phyloP scores from a whole-genome alignment of 139 green algal genomes.

The Tetradesmus obliquus region DNA sequence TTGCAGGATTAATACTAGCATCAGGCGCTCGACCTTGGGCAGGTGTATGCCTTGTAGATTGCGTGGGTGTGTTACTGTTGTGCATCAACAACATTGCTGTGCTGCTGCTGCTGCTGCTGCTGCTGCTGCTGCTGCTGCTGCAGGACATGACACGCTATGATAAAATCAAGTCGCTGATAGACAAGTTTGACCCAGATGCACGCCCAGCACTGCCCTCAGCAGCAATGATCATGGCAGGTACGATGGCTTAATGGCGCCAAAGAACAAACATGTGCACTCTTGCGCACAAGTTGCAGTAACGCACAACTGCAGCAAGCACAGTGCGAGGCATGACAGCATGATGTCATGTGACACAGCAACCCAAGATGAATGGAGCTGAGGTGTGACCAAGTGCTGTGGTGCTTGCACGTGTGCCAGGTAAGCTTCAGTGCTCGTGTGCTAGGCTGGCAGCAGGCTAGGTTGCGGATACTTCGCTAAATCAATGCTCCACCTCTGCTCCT shows the following conservation, averaged over 20 bases:
- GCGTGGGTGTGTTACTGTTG: too few relatives aligned
- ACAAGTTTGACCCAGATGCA: conserved; percentile 78
- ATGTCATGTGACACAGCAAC: too few relatives aligned
- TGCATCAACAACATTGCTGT: neutral
- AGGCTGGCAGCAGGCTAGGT: too few relatives aligned
- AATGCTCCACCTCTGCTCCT: neutral
- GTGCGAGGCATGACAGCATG: too few relatives aligned
- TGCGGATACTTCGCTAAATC: too few relatives aligned
- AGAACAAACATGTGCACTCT: neutral
- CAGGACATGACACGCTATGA: conserved; percentile 77
- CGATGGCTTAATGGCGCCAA: neutral
- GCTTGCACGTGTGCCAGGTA: too few relatives aligned
- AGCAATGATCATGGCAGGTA: neutral
- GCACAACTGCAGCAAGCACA: neutral
- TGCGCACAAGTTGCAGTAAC: neutral
- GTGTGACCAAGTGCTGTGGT: too few relatives aligned
- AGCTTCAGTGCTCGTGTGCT: too few relatives aligned
- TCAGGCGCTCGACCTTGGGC: too few relatives aligned
- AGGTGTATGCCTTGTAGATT: too few relatives aligned
- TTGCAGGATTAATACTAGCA: neutral
- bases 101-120: neutral
- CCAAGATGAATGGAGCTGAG: too few relatives aligned
- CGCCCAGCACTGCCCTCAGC: conserved; percentile 10
- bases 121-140: conserved; percentile 8
- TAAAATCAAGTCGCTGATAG: conserved; percentile 67